These are phyloP conservation scores for Saccharomyces pastorianus DNA, from an alignment of 1,139 yeast genomes.

Conservation along the genomic window DNA sequence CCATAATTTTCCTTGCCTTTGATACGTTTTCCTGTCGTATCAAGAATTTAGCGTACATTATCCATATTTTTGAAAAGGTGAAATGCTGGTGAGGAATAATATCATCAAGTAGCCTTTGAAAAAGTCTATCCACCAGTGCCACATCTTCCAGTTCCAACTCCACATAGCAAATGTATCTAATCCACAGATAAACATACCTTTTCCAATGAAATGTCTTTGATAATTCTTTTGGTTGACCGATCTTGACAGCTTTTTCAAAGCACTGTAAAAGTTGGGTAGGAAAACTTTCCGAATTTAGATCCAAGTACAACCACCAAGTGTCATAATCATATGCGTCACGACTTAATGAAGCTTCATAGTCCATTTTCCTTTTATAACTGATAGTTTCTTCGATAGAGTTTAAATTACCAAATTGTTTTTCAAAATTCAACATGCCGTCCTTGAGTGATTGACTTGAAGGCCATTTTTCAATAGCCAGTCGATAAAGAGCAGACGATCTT, in stretches of 20 bases:
- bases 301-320: constrained; percentile 71
- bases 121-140: constrained; percentile 44
- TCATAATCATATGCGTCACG: constrained; percentile 55
- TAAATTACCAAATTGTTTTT: constrained; percentile 54
- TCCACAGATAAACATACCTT: constrained; percentile 63
- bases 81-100: constrained; percentile 51
- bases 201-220: constrained; percentile 47
- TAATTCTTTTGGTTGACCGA: constrained; percentile 31
- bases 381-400: constrained; percentile 48
- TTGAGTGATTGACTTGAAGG: constrained; percentile 40
- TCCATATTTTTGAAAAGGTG: constrained; percentile 72
- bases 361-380: constrained; percentile 44
- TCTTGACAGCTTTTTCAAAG: constrained; percentile 42
- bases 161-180: constrained; percentile 54
- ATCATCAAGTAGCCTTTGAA: constrained; percentile 40
- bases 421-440: constrained; percentile 49
- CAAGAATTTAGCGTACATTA: constrained; percentile 62
- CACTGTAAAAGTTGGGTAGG: constrained; percentile 30
- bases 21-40: constrained; percentile 47
- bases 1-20: constrained; percentile 61
- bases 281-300: constrained; percentile 34
- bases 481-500: constrained; percentile 57
- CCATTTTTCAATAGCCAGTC: constrained; percentile 36
- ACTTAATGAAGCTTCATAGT: constrained; percentile 45
- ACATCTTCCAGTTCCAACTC: constrained; percentile 45